Evolutionary conservation across 2,329 filamentous ascomycete species (phyloP), one percentile per base, ranked within the genome.

Genomic region (Fusarium beomiforme): DNA sequence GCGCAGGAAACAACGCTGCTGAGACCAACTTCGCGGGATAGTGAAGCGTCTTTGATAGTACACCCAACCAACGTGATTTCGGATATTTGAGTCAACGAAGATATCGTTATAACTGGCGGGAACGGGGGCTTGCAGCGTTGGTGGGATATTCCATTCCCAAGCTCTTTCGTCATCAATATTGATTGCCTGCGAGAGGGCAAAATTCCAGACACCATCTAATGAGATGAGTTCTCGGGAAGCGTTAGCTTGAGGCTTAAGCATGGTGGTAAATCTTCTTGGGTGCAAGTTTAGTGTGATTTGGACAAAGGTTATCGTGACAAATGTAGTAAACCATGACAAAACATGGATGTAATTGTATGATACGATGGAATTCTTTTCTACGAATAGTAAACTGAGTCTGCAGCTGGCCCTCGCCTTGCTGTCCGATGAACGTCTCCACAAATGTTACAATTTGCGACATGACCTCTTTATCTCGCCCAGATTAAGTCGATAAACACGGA

Each of bases 381-480:
- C 19, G 3, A n/a, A 29, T n/a, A 19, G 10, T 8, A 6, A 13
- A 16, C 6, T 14, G 14, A 6, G 0, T 14, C 24, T 12, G 6
- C 8, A 21, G 19, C 44, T 14, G 14, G 16, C 44, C 29, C 13
- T 31, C 44, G 44, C 44, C 29, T 26, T 31, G 14, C 13, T 47
- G 12, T 12, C 26, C 44, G 44, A 47, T 31, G 13, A 39, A n/a
- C 8, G 36, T n/a, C 44, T 31, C 14, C 13, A 21, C 16, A 8
- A 31, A 21, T 17, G 4, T 10, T 17, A 13, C 16, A 10, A 21
- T 26, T 10, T 21, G 19, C 26, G 8, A 21, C 8, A 6, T 10
- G 44, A n/a, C 8, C 14, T 14, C 13, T 16, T 10, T 6, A 21
- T 11, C 9, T 47, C 44, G 21, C 5, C 26, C 9, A 47, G 8